A percentile compares a stretch with the other conserved stretches of the same genome.
phyloP scores from a whole-genome alignment of 352 stramenopile genomes.

The Globisporangium acanthophoron region DNA sequence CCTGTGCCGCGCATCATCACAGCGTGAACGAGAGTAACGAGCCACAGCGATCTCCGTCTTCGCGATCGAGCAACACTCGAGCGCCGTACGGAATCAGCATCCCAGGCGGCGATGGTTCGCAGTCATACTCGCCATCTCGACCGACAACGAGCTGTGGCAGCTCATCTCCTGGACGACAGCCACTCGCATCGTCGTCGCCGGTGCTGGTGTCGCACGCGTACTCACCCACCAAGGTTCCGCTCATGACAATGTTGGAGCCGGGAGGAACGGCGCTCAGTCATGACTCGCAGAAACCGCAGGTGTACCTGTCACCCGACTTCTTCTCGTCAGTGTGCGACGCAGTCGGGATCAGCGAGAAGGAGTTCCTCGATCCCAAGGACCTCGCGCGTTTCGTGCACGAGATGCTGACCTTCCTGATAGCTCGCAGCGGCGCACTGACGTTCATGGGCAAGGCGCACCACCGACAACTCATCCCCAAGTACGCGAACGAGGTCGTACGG shows the following conservation, averaged over 20 bases:
- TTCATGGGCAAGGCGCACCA: constrained; percentile 65
- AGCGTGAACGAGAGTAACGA: constrained; percentile 1
- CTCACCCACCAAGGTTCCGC: constrained; percentile 18
- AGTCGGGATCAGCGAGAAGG: constrained; percentile 29
- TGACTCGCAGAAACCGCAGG: not conserved
- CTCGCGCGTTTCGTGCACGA: constrained; percentile 44
- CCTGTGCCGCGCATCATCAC: constrained; percentile 3
- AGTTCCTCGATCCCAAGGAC: constrained; percentile 39
- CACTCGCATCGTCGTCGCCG: not conserved
- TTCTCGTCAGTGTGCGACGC: constrained; percentile 33
- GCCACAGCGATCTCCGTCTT: not conserved
- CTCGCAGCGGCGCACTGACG: constrained; percentile 35
- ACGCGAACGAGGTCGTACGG: constrained; percentile 38
- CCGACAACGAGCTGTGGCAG: not conserved
- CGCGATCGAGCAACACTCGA: not conserved
- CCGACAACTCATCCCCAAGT: constrained; percentile 39
- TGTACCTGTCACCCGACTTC: constrained; percentile 36
- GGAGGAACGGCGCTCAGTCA: not conserved
- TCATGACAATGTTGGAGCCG: constrained; percentile 21
- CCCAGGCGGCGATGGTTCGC: not conserved
- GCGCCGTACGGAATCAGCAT: constrained; percentile 6
- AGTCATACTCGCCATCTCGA: not conserved
- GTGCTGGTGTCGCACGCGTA: constrained; percentile 5
- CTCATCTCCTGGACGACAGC: not conserved
- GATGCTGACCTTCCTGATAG: constrained; percentile 48